Evolutionary conservation across 805 yeast genomes (phyloP).

Genomic region (Candida arabinofermentans): DNA sequence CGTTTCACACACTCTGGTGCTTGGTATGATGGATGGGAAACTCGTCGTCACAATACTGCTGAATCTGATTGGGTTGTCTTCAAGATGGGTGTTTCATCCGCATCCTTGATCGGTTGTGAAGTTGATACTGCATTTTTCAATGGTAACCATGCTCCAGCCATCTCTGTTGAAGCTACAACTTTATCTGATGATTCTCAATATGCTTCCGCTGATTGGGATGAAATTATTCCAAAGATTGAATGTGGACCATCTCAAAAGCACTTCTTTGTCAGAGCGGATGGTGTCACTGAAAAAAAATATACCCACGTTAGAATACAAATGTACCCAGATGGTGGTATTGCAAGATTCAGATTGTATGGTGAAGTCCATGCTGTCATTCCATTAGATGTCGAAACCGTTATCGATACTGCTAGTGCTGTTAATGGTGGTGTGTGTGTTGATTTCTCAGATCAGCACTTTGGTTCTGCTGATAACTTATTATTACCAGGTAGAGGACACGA

Average conservation of each 20-base stretch:
- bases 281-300: constrained; percentile 56
- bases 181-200: constrained; percentile 33
- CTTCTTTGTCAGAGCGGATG: constrained; percentile 60
- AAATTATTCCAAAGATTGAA: constrained; percentile 62
- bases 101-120: constrained; percentile 77
- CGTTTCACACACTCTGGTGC: constrained; percentile 83
- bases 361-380: constrained; percentile 70
- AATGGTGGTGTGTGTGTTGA: constrained; percentile 87
- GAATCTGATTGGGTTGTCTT: constrained; percentile 87
- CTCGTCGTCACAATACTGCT: constrained; percentile 84
- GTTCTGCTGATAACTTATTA: constrained; percentile 82
- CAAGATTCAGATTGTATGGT: constrained; percentile 89
- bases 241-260: constrained; percentile 91
- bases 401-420: constrained; percentile 78
- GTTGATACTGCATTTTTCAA: constrained; percentile 91
- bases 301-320: constrained; percentile 81
- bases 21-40: constrained; percentile 99
- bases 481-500: constrained; percentile 94
- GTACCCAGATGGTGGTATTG: constrained; percentile 99
- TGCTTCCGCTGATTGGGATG: constrained; percentile 56
- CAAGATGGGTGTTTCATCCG: constrained; percentile 79
- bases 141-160: constrained; percentile 92
- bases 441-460: constrained; percentile 90
- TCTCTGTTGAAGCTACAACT: constrained; percentile 73
- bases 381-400: constrained; percentile 36